These are phyloP conservation scores for Alisma plantagoaquatica DNA, from an alignment of 106 monocot genomes.

Conservation along the genomic window DNA sequence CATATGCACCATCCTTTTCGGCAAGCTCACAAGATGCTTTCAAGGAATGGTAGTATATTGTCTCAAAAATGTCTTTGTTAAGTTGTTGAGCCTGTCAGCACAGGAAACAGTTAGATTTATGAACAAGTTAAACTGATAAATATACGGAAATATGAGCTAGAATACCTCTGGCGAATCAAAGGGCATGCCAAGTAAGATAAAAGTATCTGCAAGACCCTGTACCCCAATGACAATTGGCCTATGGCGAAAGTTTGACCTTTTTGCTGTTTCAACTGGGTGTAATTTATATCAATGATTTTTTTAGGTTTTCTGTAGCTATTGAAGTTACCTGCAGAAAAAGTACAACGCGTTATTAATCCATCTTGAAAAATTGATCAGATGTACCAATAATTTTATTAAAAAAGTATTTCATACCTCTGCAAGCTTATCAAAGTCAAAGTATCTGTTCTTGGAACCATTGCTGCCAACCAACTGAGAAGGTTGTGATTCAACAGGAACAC, in stretches of 20 bases:
- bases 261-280: slow-evolving; percentile 9
- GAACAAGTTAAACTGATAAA: slow-evolving; percentile 5
- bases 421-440: slow-evolving; percentile 68
- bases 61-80: slow-evolving; percentile 90
- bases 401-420: slow-evolving; percentile 1
- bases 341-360: neutral
- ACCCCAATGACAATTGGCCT: slow-evolving; percentile 75
- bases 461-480: slow-evolving; percentile 83
- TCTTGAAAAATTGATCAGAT: neutral
- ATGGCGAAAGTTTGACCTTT: slow-evolving; percentile 12
- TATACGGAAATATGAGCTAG: too few species aligned
- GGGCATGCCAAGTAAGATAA: slow-evolving; percentile 83
- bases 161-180: slow-evolving; percentile 81
- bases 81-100: slow-evolving; percentile 59
- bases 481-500: slow-evolving; percentile 57
- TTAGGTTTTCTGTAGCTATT: slow-evolving; percentile 15
- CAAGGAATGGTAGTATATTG: slow-evolving; percentile 79
- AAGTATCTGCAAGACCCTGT: slow-evolving; percentile 86
- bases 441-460: slow-evolving; percentile 67
- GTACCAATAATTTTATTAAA: neutral
- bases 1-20: slow-evolving; percentile 71
- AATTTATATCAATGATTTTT: slow-evolving; percentile 15
- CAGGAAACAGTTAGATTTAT: neutral
- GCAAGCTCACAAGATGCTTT: slow-evolving; percentile 73
- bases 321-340: neutral